Base-by-base conservation (phyloP, 192 early-diverging fungal genomes). In the Chytriomyces confervae region DNA sequence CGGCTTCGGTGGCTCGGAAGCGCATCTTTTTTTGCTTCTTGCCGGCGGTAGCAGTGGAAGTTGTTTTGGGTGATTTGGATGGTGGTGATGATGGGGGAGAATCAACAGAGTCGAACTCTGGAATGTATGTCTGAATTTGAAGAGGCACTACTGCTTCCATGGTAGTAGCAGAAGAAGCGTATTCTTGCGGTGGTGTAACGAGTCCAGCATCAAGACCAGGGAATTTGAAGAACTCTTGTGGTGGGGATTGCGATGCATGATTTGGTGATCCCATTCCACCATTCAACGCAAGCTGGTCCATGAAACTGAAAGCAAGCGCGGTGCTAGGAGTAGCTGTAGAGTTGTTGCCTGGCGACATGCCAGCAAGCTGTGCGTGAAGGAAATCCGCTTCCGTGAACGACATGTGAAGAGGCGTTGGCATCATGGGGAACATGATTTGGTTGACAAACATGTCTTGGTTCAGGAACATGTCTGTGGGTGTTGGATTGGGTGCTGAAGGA, bases 1-100 rank as follows among this genome's bases (percentile, higher is more conserved):
- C 92, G 29, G 49, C 13, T 49, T 69, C 36, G 24, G 77, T 70
- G n/a, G 77, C 77, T 6, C 69, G 49, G 69, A 72, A 72, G 24
- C 69, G 69, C 67, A 50, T 16, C 67, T 45, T 45, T 46, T 57
- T 57, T 57, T 57, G 53, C 53, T 57, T 57, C 53, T 57, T 57
- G 53, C 53, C 53, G 0, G 53, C 3, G 0, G 20, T 20, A 0
- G 53, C 13, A 3, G 20, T 18, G 13, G 11, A 18, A 20, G 20
- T 1, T 0, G 0, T 57, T 20, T 57, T 57, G 53, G 53, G 53
- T 18, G 53, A 57, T 20, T 57, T 57, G 20, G 53, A 57, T 0
- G 29, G 29, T 18, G 53, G 51, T 18, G 51, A 57, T 11, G 53
- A 57, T 57, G 53, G 53, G 2, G 53, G 53, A 18, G 53, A 57